Percentiles rank a stretch among this genome's conserved stretches.
phyloP scores from a whole-genome alignment of 2,329 filamentous ascomycete species.

The Calcarisporium arbuscula region DNA sequence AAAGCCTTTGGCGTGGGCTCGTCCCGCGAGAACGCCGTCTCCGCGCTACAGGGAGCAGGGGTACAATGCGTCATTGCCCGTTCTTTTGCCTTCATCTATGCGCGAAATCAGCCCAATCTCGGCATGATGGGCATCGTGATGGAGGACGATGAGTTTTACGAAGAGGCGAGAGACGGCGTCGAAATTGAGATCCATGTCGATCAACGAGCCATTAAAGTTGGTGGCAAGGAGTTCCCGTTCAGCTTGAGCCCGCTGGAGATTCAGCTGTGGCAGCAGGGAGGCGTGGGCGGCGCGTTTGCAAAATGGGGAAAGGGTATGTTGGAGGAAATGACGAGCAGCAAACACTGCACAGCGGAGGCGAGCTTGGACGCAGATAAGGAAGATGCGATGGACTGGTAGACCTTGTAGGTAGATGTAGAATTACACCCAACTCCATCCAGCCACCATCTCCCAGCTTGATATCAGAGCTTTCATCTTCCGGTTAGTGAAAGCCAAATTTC shows the following conservation, averaged over 20 bases:
- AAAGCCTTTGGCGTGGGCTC: conserved; percentile 40
- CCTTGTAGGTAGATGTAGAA: too few species aligned
- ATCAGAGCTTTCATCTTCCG: too few species aligned
- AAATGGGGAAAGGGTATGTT: conserved; percentile 30
- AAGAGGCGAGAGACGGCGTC: conserved; percentile 26
- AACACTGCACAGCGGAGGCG: too few species aligned
- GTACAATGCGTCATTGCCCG: conserved; percentile 36
- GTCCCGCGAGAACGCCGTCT: conserved; percentile 36
- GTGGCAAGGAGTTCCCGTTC: conserved; percentile 23
- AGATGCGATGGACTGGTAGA: too few species aligned
- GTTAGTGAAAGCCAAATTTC: too few species aligned
- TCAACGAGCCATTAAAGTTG: too few species aligned
- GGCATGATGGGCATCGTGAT: conserved; percentile 38
- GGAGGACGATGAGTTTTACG: conserved; percentile 28
- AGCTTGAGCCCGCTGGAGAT: conserved; percentile 31
- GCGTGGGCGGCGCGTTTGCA: conserved; percentile 31
- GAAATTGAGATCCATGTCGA: conserved; percentile 32
- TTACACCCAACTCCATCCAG: too few species aligned
- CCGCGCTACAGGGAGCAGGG: conserved; percentile 29
- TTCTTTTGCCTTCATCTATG: conserved; percentile 40
- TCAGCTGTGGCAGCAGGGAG: conserved; percentile 27
- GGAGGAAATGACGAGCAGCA: too few species aligned
- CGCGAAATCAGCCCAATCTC: conserved; percentile 36
- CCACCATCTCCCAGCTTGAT: too few species aligned
- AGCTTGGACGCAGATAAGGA: too few species aligned